These are phyloP conservation scores for Pterocarpus macrocarpus DNA, from an alignment of 306 rosid genomes.

Conservation along the genomic window DNA sequence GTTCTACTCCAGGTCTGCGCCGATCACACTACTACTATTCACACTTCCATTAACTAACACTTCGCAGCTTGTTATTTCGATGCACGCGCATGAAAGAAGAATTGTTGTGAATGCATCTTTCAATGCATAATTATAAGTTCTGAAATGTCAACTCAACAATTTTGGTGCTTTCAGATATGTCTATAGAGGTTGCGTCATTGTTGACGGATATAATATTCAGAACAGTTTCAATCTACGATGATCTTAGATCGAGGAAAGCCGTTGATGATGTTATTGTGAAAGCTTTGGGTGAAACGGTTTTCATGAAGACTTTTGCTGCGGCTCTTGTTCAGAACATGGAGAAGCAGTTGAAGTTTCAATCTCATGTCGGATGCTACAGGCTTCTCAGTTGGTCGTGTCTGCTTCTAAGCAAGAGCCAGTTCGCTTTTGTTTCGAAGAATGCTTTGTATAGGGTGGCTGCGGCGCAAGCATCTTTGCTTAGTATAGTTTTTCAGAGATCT, in stretches of 20 bases:
- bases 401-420: constrained; percentile 76
- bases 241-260: constrained; percentile 80
- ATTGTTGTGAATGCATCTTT: constrained; percentile 26
- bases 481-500: constrained; percentile 65
- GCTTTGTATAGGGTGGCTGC: constrained; percentile 83
- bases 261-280: constrained; percentile 79
- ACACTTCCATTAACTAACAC: neutral
- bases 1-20: constrained; percentile 63
- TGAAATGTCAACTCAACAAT: constrained; percentile 3
- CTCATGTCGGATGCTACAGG: constrained; percentile 76
- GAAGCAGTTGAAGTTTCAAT: constrained; percentile 73
- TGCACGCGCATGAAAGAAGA: neutral
- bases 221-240: constrained; percentile 80
- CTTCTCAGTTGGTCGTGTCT: constrained; percentile 91
- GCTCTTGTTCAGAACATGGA: constrained; percentile 91
- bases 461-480: constrained; percentile 74
- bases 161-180: constrained; percentile 69
- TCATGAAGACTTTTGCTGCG: constrained; percentile 94
- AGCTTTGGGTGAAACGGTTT: constrained; percentile 64
- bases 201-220: constrained; percentile 74
- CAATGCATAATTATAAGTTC: neutral
- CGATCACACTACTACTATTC: constrained; percentile 1
- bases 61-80: neutral
- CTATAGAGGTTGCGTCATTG: constrained; percentile 61
- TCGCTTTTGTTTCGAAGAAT: constrained; percentile 77